A percentile compares a stretch with the other conserved stretches of the same genome.
phyloP scores from a whole-genome alignment of 106 monocot species.

The Dendrobium catenatum region DNA sequence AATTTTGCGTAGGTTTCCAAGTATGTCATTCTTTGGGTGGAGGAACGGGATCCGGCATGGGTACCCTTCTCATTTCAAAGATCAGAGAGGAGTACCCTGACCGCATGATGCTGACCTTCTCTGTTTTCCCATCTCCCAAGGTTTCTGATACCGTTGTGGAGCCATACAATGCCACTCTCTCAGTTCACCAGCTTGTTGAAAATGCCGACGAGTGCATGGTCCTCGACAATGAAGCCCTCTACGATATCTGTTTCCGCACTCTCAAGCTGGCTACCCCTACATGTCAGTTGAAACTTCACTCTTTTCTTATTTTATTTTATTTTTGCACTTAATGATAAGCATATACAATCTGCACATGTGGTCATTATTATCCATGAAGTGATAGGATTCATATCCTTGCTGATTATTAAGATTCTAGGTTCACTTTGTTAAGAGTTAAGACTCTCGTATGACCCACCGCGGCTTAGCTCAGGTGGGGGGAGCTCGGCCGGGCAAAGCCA shows the following conservation, averaged over 20 bases:
- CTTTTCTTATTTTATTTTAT: not conserved
- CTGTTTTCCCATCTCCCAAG: not conserved
- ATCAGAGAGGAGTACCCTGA: conserved; percentile 7
- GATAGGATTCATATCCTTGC: no score
- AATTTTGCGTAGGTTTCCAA: not conserved
- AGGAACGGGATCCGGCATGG: conserved; percentile 2
- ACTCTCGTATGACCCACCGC: no score
- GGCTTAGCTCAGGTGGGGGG: no score
- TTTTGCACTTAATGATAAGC: no score
- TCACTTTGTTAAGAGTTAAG: no score
- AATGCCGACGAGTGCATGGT: conserved; percentile 7
- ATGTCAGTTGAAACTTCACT: not conserved
- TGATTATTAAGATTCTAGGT: no score
- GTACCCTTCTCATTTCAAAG: conserved; percentile 4
- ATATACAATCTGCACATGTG: no score
- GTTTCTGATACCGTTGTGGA: conserved; percentile 2
- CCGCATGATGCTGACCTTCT: conserved; percentile 4
- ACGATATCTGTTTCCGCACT: conserved; percentile 1
- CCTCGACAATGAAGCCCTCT: not conserved
- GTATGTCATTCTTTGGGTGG: conserved; percentile 1
- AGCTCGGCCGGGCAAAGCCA: no score
- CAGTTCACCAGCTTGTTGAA: conserved; percentile 2
- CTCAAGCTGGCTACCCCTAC: conserved; percentile 4
- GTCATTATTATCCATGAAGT: no score
- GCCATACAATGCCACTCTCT: conserved; percentile 1